Base-by-base conservation (phyloP, 2,329 filamentous ascomycete genomes). In the Trichoderma endophyticum region DNA sequence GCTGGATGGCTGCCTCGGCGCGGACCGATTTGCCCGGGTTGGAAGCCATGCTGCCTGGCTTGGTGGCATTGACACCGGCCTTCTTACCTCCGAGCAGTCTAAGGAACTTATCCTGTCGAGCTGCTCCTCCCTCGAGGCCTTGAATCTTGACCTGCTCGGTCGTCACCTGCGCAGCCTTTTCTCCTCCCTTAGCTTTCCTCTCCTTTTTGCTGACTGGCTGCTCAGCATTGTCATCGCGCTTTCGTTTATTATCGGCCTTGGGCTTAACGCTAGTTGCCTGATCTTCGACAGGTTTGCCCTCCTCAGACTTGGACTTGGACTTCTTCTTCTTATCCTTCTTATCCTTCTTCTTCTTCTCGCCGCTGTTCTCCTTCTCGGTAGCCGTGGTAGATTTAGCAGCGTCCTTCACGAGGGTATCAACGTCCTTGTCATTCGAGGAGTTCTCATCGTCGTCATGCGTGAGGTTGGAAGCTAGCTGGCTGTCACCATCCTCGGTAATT, bases 71-170 rank as follows among this genome's bases (percentile, higher is more conserved):
- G 34, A 77, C 79, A 24, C 81, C 80, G 28, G 80, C 80, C 78
- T 86, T 88, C 73, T 84, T 86, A 2, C 81, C 86, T 24, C 88
- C 88, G 4, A 90, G 82, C 1, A 90, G 84, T 36, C 86, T 83
- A 76, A 89, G 79, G 73, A 89, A 89, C 79, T 90, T 90, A 73
- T 81, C 80, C 75, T 89, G 86, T 14, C 88, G 83, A 63, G 82
- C 81, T 21, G 81, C 75, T 26, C 85, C 86, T 36, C 88, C 88
- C 51, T 84, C 84, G 39, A 90, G 82, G 39, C 81, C 84, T 21
- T 81, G 78, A 30, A 88, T 86, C 73, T 88, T 87, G 87, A 87
- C 89, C 73, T 84, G 80, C 77, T 85, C 85, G 21, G 74, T 72
- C 11, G 73, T 60, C 9, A 73, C 72, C 14, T 73, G 73, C 73